phyloP scores from a whole-genome alignment of 2,329 filamentous ascomycete species.

The Coniosporium tulheliwenetii region DNA sequence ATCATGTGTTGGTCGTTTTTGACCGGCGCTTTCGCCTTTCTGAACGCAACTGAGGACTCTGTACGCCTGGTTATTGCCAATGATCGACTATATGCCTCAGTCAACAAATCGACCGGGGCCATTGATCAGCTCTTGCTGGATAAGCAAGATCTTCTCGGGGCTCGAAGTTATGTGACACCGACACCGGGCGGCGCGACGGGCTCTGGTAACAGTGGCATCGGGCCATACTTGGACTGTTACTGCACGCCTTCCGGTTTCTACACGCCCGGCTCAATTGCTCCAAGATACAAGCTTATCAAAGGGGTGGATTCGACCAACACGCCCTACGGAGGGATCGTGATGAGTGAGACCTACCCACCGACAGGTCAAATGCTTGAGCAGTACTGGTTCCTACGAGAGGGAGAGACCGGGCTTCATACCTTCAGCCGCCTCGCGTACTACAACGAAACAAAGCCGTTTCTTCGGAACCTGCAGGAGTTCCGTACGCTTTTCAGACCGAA shows the following conservation, averaged over 20 bases:
- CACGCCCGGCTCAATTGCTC: constrained; percentile 37
- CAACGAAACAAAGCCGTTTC: constrained; percentile 38
- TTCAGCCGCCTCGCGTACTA: constrained; percentile 46
- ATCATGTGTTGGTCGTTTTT: no score
- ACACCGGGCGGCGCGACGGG: constrained; percentile 7
- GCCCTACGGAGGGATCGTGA: constrained; percentile 40
- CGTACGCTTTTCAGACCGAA: constrained; percentile 46
- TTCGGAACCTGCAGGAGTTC: constrained; percentile 45
- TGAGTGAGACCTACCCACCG: constrained; percentile 41
- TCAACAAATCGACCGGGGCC: constrained; percentile 26
- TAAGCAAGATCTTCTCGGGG: constrained; percentile 37
- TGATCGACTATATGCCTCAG: constrained; percentile 26
- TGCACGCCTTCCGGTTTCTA: constrained; percentile 44
- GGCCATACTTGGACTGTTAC: constrained; percentile 48
- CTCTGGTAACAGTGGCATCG: constrained; percentile 31
- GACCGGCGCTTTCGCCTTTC: constrained; percentile 1
- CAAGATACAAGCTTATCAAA: constrained; percentile 34
- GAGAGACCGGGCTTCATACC: constrained; percentile 46
- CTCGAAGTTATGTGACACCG: constrained; percentile 8
- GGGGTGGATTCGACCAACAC: constrained; percentile 35
- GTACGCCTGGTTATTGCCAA: constrained; percentile 25
- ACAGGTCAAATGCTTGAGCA: constrained; percentile 46
- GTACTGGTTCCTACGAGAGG: constrained; percentile 48
- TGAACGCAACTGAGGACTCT: constrained; percentile 14
- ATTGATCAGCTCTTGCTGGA: constrained; percentile 29